Evolutionary conservation across 73 alveolate species (phyloP), one percentile per base, ranked within the genome.

Genomic region (Stentor coeruleus): DNA sequence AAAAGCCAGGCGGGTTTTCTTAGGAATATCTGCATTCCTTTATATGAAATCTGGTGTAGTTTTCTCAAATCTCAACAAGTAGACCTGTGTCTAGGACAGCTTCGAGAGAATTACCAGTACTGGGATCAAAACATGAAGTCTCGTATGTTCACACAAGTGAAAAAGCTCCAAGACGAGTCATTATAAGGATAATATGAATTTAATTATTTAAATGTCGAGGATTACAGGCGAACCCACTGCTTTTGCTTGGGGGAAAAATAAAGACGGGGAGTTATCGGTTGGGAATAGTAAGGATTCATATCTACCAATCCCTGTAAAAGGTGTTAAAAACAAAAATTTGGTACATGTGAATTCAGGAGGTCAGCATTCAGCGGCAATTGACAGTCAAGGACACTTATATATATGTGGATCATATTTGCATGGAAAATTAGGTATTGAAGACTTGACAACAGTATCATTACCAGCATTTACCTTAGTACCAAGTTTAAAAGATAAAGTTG

Each of bases 241-340:
- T 0, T 66, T 28, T 40, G 79, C 79, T 14, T 95, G 96, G 96
- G 99, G 99, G 55, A 95, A 95, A 88, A 95, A 95, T 85, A 75
- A 85, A 86, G 93, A 89, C 74, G 98, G 99, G 14, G 99, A 93
- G 88, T 89, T 95, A 28, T 94, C 97, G 3, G 79, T 93, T 57
- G 97, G 97, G 31, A 84, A 84, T 35, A 83, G 86, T n/a, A 87
- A 85, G 66, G 95, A 91, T 75, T 89, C 94, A 3, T 82, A 88
- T 39, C 39, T 91, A 31, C 99, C 99, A n/a, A 83, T 93, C 28
- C 85, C 91, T 49, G 80, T 89, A 36, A 84, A 88, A 35, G 89
- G 95, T 11, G 82, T 93, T 30, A 90, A 91, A 74, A 87, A 82
- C 73, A 39, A 86, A 36, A 40, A 40, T n/a, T 82, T 85, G 15